These are phyloP conservation scores for Ophiosphaerella narmari DNA, from an alignment of 2,329 filamentous ascomycete species.

Conservation along the genomic window DNA sequence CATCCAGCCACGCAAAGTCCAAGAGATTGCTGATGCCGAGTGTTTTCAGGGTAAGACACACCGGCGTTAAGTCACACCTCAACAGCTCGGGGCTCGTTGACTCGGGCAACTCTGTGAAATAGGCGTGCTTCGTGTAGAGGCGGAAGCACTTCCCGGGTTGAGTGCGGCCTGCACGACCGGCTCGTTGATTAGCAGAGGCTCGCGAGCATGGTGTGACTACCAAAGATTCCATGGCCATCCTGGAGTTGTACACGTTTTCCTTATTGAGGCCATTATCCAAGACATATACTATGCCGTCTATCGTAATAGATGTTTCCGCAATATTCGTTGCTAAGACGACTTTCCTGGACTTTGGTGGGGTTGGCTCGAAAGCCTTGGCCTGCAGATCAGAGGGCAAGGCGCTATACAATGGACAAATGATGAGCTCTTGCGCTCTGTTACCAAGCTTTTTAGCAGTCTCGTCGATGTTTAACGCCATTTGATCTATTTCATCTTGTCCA, in stretches of 20 bases:
- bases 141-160: conserved; percentile 92
- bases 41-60: conserved; percentile 78
- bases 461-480: conserved; percentile 79
- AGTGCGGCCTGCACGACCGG: conserved; percentile 89
- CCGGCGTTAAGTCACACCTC: conserved; percentile 82
- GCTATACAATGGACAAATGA: conserved; percentile 92
- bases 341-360: conserved; percentile 81
- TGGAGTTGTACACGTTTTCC: conserved; percentile 89
- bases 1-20: conserved; percentile 95
- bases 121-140: conserved; percentile 90
- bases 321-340: conserved; percentile 96
- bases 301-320: conserved; percentile 92
- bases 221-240: conserved; percentile 89
- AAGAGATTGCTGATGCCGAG: conserved; percentile 91
- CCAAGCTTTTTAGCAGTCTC: conserved; percentile 89
- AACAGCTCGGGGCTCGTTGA: conserved; percentile 92
- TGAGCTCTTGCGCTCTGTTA: conserved; percentile 79
- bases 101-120: conserved; percentile 93
- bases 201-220: conserved; percentile 90
- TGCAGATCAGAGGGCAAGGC: conserved; percentile 90
- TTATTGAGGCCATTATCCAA: conserved; percentile 96
- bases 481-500: conserved; percentile 94
- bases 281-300: conserved; percentile 94
- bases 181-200: conserved; percentile 90
- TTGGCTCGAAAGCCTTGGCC: conserved; percentile 87